Conservation (phyloP, 352 stramenopile species). For the Globisporangium orthogonon region DNA sequence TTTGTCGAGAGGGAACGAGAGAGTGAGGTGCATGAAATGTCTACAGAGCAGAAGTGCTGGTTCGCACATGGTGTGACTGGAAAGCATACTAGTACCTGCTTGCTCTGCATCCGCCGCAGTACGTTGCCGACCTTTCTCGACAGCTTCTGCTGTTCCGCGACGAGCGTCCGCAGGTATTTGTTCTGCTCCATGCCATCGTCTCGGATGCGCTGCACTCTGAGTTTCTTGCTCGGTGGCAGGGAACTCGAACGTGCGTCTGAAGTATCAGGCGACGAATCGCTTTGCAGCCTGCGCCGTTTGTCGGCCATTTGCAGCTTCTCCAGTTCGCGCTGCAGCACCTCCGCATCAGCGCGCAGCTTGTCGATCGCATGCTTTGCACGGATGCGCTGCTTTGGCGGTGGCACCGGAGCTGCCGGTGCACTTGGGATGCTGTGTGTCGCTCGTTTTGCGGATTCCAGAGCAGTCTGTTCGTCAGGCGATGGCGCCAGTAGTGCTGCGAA, state of each 20-base stretch:
- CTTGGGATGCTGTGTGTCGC: not conserved
- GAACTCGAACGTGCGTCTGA: not conserved
- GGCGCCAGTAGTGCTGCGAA: not conserved
- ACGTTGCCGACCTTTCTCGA: not conserved
- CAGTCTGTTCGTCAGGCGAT: not conserved
- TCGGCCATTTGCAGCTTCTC: not conserved
- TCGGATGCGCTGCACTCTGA: not conserved
- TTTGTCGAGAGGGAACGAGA: too few species aligned
- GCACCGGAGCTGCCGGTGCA: not conserved
- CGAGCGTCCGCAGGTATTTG: conserved; percentile 1
- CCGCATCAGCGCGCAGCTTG: not conserved
- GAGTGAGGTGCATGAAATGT: too few species aligned
- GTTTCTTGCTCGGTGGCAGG: not conserved
- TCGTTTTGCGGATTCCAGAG: not conserved
- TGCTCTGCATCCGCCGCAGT: conserved; percentile 3
- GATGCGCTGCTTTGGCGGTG: not conserved
- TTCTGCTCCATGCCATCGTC: conserved; percentile 2
- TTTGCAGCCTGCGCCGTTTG: not conserved
- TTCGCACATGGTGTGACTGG: not conserved
- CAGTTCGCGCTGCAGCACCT: conserved; percentile 3
- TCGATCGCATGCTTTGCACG: not conserved
- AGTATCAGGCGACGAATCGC: not conserved
- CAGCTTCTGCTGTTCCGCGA: not conserved
- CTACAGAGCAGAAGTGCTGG: too few species aligned
- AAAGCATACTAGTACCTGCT: not conserved